phyloP scores from a whole-genome alignment of 1,139 yeast species.

The Scheffersomyces quercinus region DNA sequence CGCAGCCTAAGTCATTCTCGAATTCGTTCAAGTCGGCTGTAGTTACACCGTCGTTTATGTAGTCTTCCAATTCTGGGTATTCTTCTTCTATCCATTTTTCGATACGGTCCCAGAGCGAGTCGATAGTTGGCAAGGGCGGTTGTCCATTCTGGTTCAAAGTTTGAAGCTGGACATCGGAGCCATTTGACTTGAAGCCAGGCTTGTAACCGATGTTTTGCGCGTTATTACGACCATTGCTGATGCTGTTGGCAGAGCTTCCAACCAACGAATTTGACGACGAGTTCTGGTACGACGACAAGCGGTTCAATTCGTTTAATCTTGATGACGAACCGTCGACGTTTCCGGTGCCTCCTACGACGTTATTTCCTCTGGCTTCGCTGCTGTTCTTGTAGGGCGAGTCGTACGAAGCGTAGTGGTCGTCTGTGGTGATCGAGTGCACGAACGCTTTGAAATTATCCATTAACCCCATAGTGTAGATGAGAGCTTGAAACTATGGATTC shows the following conservation, averaged over 20 bases:
- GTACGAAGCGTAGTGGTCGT: slow-evolving; percentile 64
- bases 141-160: slow-evolving; percentile 50
- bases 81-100: slow-evolving; percentile 75
- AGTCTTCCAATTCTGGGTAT: slow-evolving; percentile 79
- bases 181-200: slow-evolving; percentile 37
- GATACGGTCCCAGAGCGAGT: slow-evolving; percentile 71
- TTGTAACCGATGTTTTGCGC: slow-evolving; percentile 29
- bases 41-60: slow-evolving; percentile 69
- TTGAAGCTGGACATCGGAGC: slow-evolving; percentile 42
- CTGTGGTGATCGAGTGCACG: slow-evolving; percentile 62
- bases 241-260: slow-evolving; percentile 16
- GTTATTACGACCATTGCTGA: slow-evolving; percentile 8
- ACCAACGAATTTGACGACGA: slow-evolving; percentile 31
- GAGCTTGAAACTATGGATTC: no score
- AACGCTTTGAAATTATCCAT: slow-evolving; percentile 50
- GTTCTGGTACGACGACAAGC: slow-evolving; percentile 42
- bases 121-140: slow-evolving; percentile 73
- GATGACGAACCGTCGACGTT: slow-evolving; percentile 28
- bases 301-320: slow-evolving; percentile 45
- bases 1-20: slow-evolving; percentile 67
- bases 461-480: slow-evolving; percentile 34
- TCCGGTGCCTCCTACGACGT: slow-evolving; percentile 19
- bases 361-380: slow-evolving; percentile 18
- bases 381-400: slow-evolving; percentile 45
- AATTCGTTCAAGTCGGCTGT: slow-evolving; percentile 75